Conservation (phyloP, 2,329 filamentous ascomycete genomes). For the Botrytis aclada region DNA sequence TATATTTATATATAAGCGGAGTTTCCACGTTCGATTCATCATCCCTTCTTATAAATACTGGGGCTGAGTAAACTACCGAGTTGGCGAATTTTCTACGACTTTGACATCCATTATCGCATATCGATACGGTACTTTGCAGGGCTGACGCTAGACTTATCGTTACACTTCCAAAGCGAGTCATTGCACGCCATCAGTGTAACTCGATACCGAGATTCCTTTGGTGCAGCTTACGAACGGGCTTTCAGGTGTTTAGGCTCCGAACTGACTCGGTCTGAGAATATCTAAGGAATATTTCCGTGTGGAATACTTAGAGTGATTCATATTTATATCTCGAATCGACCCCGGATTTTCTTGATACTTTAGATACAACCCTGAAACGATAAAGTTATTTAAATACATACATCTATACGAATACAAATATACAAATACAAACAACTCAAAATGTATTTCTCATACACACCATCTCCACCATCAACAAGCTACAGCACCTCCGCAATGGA, state of each 20-base stretch:
- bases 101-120: slow-evolving; percentile 7
- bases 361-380: neutral
- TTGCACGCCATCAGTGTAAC: neutral
- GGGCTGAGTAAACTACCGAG: slow-evolving; percentile 14
- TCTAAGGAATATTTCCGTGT: neutral
- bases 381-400: neutral
- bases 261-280: slow-evolving; percentile 4
- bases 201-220: slow-evolving; percentile 6
- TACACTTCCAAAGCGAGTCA: slow-evolving; percentile 6
- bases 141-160: slow-evolving; percentile 20
- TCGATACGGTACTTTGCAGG: slow-evolving; percentile 13
- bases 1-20: slow-evolving; percentile 17
- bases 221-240: slow-evolving; percentile 13
- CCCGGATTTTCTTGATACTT: neutral
- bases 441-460: slow-evolving; percentile 35
- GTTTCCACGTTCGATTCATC: neutral
- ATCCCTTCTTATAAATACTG: neutral
- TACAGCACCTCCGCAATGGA: slow-evolving; percentile 33
- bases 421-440: neutral
- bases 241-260: slow-evolving; percentile 3
- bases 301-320: neutral
- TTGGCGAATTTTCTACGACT: neutral
- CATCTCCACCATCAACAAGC: slow-evolving; percentile 30
- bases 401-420: neutral
- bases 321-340: slow-evolving; percentile 7